A percentile compares a stretch with the other conserved stretches of the same genome.
These are phyloP conservation scores for Trichosporon coremiiforme DNA, from an alignment of 1,284 basidiomycete genomes.

Conservation along the genomic window DNA sequence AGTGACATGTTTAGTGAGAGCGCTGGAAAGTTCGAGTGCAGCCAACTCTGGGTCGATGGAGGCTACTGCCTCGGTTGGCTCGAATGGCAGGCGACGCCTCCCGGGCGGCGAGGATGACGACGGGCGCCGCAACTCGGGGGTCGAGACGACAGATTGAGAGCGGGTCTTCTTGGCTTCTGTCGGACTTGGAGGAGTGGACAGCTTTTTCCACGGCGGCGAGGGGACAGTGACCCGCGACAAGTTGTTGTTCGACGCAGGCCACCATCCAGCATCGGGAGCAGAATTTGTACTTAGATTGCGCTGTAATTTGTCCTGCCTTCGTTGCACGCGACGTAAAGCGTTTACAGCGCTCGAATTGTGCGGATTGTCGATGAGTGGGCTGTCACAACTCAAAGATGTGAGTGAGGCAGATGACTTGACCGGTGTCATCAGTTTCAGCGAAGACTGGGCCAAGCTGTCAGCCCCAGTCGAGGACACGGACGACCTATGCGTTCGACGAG, in stretches of 20 bases:
- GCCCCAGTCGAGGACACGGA: slow-evolving; percentile 31
- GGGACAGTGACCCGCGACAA: slow-evolving; percentile 29
- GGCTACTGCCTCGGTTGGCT: slow-evolving; percentile 37
- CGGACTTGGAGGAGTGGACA: neutral
- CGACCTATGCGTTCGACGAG: slow-evolving; percentile 9
- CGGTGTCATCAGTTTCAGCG: slow-evolving; percentile 28
- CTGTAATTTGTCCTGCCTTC: slow-evolving; percentile 20
- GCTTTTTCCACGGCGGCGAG: slow-evolving; percentile 31
- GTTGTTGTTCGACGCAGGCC: slow-evolving; percentile 27
- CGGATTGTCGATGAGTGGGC: neutral
- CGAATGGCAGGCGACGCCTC: slow-evolving; percentile 35
- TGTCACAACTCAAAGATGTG: slow-evolving; percentile 25
- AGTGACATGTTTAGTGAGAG: slow-evolving; percentile 47
- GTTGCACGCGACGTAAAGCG: slow-evolving; percentile 25
- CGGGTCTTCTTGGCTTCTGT: neutral
- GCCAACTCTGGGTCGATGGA: slow-evolving; percentile 48
- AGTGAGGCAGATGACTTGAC: slow-evolving; percentile 39
- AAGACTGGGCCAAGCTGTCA: slow-evolving; percentile 22
- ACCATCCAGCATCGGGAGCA: slow-evolving; percentile 13
- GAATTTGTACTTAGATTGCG: neutral
- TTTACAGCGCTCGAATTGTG: slow-evolving; percentile 2
- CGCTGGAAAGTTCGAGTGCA: slow-evolving; percentile 43
- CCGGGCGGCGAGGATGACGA: neutral
- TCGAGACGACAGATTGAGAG: neutral
- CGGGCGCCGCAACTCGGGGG: neutral